Conservation (phyloP, 2,329 filamentous ascomycete species). For the Colletotrichum sp. region DNA sequence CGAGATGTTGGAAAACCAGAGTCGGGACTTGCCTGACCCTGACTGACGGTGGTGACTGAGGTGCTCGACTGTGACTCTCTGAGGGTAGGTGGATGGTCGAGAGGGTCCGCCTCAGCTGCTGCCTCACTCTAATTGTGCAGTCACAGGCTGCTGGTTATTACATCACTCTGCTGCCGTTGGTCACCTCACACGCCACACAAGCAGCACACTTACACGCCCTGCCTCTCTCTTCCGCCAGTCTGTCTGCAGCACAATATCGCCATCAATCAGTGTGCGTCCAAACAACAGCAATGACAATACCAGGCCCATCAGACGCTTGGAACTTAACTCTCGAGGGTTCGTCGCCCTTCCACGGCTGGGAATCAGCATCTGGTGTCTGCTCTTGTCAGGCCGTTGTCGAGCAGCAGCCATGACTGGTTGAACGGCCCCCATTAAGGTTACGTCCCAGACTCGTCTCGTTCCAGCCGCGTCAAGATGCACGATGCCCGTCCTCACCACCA, state of each 20-base stretch:
- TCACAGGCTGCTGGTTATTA: not conserved
- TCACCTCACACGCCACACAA: not conserved
- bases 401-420: not conserved
- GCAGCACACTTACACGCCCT: not conserved
- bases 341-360: not conserved
- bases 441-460: slow-evolving; percentile 21
- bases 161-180: slow-evolving; percentile 3
- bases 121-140: not conserved
- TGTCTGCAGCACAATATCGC: not conserved
- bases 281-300: not conserved
- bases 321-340: not conserved
- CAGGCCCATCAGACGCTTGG: not conserved
- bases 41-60: not conserved
- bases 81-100: not conserved
- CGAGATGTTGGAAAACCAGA: not conserved
- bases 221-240: not conserved
- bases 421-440: slow-evolving; percentile 9
- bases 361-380: not conserved
- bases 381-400: not conserved
- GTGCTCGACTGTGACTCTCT: not conserved
- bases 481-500: not conserved
- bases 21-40: slow-evolving; percentile 1
- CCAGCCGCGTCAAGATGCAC: slow-evolving; percentile 14
- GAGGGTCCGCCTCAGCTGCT: slow-evolving; percentile 3
- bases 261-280: not conserved